Conservation (phyloP, 306 rosid species). For the Cucurbita pepo region DNA sequence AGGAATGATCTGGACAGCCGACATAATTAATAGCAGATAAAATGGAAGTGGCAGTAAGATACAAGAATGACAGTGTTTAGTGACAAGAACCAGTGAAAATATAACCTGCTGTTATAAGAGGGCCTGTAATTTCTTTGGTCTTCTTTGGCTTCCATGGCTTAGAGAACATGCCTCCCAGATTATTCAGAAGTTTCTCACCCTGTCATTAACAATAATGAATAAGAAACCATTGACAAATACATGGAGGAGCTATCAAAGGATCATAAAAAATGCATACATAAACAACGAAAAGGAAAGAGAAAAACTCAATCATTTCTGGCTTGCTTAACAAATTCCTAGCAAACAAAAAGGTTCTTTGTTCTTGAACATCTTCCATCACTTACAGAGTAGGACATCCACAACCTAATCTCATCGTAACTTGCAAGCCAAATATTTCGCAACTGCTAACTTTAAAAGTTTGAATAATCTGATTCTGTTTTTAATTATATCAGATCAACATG, state of each 20-base stretch:
- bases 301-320: not conserved
- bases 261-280: not conserved
- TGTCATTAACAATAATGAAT: conserved; percentile 6
- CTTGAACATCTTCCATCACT: not conserved
- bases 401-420: not conserved
- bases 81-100: not conserved
- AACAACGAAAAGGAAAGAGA: not conserved
- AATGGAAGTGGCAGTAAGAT: not conserved
- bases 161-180: conserved; percentile 93
- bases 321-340: not conserved
- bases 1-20: conserved; percentile 28
- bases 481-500: not conserved
- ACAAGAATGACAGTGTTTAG: not conserved
- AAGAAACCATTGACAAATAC: not conserved
- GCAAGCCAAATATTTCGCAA: not conserved
- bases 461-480: too few species aligned
- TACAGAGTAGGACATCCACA: not conserved
- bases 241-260: not conserved
- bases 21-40: not conserved
- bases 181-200: conserved; percentile 91
- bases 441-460: too few species aligned
- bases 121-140: conserved; percentile 47
- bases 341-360: not conserved
- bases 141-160: conserved; percentile 86
- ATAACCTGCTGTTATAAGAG: conserved; percentile 55